A percentile compares a stretch with the other conserved stretches of the same genome.
These are phyloP conservation scores for Hydnomerulius pinastri DNA, from an alignment of 768 basidiomycete species.

Conservation along the genomic window DNA sequence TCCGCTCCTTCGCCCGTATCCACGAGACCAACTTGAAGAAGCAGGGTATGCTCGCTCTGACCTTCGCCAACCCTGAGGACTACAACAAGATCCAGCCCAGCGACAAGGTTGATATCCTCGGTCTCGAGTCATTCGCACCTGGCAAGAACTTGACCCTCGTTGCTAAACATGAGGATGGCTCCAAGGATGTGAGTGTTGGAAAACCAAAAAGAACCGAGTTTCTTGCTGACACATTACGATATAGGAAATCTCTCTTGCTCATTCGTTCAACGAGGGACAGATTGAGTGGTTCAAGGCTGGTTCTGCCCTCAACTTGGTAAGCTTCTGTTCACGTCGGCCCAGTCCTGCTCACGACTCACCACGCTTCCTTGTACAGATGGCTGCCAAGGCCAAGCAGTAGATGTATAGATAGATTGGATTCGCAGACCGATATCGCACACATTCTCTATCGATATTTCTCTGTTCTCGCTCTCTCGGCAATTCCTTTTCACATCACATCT, in stretches of 20 bases:
- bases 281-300: conserved; percentile 99
- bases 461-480: not conserved
- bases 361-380: conserved; percentile 50
- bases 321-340: conserved; percentile 20
- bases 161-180: conserved; percentile 82
- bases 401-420: conserved; percentile 15
- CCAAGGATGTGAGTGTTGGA: conserved; percentile 52
- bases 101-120: conserved; percentile 89
- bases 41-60: conserved; percentile 97
- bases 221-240: conserved; percentile 17
- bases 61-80: conserved; percentile 88
- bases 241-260: conserved; percentile 75
- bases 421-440: not conserved
- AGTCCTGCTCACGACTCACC: conserved; percentile 7
- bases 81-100: conserved; percentile 89
- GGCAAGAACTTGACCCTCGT: conserved; percentile 88
- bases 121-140: conserved; percentile 85
- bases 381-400: conserved; percentile 57
- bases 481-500: not conserved
- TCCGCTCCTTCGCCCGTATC: conserved; percentile 95
- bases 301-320: conserved; percentile 84
- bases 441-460: not conserved
- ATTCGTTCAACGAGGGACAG: conserved; percentile 96
- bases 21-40: conserved; percentile 99
- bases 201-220: not conserved